These are phyloP conservation scores for Saraca asoca DNA, from an alignment of 331 rosid genomes.

Conservation along the genomic window DNA sequence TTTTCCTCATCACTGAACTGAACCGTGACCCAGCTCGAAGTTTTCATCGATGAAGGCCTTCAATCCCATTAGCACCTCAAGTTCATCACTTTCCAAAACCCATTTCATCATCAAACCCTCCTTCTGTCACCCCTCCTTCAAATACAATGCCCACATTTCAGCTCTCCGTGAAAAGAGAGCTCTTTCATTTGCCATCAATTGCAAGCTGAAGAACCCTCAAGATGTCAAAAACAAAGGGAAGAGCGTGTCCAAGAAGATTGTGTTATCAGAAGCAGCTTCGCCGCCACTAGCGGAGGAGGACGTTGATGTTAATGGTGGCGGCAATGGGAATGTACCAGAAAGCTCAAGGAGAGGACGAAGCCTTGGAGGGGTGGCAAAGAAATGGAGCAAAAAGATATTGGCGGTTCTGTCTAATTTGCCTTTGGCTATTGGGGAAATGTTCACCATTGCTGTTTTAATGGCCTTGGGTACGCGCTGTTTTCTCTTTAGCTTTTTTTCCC, in stretches of 20 bases:
- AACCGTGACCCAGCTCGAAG: conserved; percentile 6
- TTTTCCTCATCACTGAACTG: conserved; percentile 33
- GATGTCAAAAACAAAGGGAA: conserved; percentile 46
- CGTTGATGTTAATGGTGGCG: conserved; percentile 29
- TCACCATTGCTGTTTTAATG: conserved; percentile 73
- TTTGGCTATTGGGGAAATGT: conserved; percentile 97
- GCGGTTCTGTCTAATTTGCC: conserved; percentile 78
- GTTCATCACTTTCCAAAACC: conserved; percentile 46
- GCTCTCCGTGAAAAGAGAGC: conserved; percentile 27
- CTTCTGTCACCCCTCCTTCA: conserved; percentile 41
- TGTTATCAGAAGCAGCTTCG: conserved; percentile 65
- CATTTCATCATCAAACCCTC: conserved; percentile 46
- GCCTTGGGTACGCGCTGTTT: conserved; percentile 61
- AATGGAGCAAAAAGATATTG: conserved; percentile 57
- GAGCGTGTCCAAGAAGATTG: conserved; percentile 56
- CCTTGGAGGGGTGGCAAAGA: conserved; percentile 42
- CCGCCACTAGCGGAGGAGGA: conserved; percentile 57
- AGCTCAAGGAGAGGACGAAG: conserved; percentile 44
- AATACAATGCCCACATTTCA: conserved; percentile 23
- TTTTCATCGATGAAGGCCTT: conserved; percentile 50
- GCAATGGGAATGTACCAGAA: conserved; percentile 33
- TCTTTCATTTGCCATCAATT: conserved; percentile 41
- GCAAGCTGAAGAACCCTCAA: conserved; percentile 53
- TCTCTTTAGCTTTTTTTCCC: not conserved
- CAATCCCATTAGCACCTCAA: conserved; percentile 38